These are phyloP conservation scores for Blechomonas ayalai DNA, from an alignment of 208 protist species.

Conservation along the genomic window DNA sequence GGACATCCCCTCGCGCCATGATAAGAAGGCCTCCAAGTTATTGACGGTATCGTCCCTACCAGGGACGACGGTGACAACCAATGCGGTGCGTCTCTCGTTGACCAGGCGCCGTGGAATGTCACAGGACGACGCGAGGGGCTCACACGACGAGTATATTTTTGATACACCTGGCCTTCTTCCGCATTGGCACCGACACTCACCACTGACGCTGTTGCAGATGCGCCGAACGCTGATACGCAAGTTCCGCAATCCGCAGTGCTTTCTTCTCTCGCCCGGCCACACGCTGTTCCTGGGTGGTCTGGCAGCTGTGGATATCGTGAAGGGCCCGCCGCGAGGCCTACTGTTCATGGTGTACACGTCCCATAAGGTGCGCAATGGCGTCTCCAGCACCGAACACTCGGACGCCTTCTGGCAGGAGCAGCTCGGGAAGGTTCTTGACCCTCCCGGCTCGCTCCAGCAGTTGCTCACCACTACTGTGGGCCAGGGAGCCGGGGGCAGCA, in stretches of 20 bases:
- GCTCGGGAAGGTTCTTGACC: constrained; percentile 68
- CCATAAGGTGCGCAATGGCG: constrained; percentile 73
- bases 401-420: constrained; percentile 81
- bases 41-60: constrained; percentile 86
- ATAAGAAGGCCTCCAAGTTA: constrained; percentile 84
- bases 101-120: background rate
- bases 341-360: constrained; percentile 89
- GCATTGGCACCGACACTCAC: constrained; percentile 79
- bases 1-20: constrained; percentile 76
- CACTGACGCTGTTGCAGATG: constrained; percentile 85
- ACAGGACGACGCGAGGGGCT: constrained; percentile 7
- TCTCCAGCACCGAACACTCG: constrained; percentile 61
- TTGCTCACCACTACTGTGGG: constrained; percentile 10
- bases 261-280: constrained; percentile 71
- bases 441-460: constrained; percentile 78
- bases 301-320: constrained; percentile 80
- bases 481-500: constrained; percentile 5
- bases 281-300: constrained; percentile 81
- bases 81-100: constrained; percentile 67
- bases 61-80: constrained; percentile 81
- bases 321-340: constrained; percentile 55
- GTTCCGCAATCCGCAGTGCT: constrained; percentile 84
- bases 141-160: constrained; percentile 54
- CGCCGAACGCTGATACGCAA: constrained; percentile 82
- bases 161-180: constrained; percentile 86